A percentile compares a stretch with the other conserved stretches of the same genome.
Conservation (phyloP, 495 filamentous ascomycete genomes). For the Hypoxylon lenormandii region DNA sequence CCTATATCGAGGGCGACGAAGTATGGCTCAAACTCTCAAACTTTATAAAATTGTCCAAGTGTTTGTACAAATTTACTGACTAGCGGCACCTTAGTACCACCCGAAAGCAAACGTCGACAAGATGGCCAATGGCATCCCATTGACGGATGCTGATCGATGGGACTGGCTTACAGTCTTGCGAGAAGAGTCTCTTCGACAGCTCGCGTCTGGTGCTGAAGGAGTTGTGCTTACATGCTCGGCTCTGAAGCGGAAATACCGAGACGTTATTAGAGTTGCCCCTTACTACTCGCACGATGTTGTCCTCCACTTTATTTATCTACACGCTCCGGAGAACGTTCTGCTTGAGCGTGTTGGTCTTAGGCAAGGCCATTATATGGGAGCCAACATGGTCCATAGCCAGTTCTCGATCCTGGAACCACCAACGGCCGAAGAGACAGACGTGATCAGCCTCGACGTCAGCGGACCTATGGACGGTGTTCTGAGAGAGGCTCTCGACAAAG, state of each 20-base stretch:
- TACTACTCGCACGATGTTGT: conserved; percentile 79
- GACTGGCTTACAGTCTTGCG: conserved; percentile 95
- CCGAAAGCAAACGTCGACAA: conserved; percentile 87
- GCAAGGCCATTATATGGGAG: conserved; percentile 94
- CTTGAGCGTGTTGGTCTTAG: conserved; percentile 77
- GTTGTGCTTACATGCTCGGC: conserved; percentile 97
- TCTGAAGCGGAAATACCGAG: conserved; percentile 95
- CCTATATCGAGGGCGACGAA: conserved; percentile 95
- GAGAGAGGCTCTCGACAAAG: conserved; percentile 69
- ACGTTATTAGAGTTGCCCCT: conserved; percentile 90
- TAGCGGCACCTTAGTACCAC: conserved; percentile 78
- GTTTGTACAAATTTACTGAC: conserved; percentile 29
- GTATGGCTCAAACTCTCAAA: conserved; percentile 67
- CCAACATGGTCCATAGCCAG: conserved; percentile 95
- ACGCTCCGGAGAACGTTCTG: conserved; percentile 77
- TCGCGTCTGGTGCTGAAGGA: conserved; percentile 71
- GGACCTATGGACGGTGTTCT: conserved; percentile 74
- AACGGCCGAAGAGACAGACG: conserved; percentile 79
- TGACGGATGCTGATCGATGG: conserved; percentile 97
- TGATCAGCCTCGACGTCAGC: conserved; percentile 83
- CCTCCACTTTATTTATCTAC: conserved; percentile 93
- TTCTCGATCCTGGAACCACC: conserved; percentile 87
- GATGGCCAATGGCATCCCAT: conserved; percentile 85
- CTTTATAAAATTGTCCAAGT: neutral
- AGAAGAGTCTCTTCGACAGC: conserved; percentile 76